Percentiles rank a stretch among this genome's conserved stretches.
phyloP scores from a whole-genome alignment of 495 filamentous ascomycete genomes.

The Aspergillus funiculosus region DNA sequence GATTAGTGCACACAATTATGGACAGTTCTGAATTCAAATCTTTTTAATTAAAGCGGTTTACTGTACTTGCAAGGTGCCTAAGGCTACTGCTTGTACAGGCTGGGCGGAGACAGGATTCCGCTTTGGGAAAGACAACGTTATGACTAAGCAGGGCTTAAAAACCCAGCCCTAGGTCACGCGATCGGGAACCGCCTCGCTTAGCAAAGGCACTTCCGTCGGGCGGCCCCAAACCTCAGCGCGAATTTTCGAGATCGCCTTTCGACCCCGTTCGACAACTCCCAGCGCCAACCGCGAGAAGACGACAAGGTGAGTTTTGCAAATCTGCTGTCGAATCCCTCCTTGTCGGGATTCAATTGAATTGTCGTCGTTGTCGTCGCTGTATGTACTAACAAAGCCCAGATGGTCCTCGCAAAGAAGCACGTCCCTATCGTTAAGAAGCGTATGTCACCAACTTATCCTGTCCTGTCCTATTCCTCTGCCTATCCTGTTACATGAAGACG shows the following conservation, averaged over 20 bases:
- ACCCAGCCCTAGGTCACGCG: slow-evolving; percentile 18
- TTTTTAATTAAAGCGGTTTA: too few species aligned
- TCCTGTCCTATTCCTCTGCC: background rate
- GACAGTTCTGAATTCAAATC: background rate
- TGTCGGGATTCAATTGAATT: too few species aligned
- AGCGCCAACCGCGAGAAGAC: slow-evolving; percentile 43
- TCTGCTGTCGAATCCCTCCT: too few species aligned
- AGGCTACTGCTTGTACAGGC: too few species aligned
- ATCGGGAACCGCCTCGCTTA: slow-evolving; percentile 33
- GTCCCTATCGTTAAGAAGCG: slow-evolving; percentile 99
- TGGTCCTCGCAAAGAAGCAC: slow-evolving; percentile 98
- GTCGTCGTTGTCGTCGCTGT: background rate
- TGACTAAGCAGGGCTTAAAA: slow-evolving; percentile 17
- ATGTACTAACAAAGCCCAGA: slow-evolving; percentile 51
- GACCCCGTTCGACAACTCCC: slow-evolving; percentile 47
- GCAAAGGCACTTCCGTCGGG: slow-evolving; percentile 30
- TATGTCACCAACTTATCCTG: slow-evolving; percentile 48
- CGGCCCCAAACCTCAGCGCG: slow-evolving; percentile 25
- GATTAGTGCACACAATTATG: background rate
- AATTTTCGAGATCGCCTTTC: slow-evolving; percentile 42
- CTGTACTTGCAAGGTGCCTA: too few species aligned
- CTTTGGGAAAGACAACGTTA: background rate
- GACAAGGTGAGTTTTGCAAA: slow-evolving; percentile 37
- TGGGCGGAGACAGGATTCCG: too few species aligned
- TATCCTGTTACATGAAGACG: background rate